Conservation (phyloP, 176 grass and related monocot species). For the Dendrocalamus sinicus region DNA sequence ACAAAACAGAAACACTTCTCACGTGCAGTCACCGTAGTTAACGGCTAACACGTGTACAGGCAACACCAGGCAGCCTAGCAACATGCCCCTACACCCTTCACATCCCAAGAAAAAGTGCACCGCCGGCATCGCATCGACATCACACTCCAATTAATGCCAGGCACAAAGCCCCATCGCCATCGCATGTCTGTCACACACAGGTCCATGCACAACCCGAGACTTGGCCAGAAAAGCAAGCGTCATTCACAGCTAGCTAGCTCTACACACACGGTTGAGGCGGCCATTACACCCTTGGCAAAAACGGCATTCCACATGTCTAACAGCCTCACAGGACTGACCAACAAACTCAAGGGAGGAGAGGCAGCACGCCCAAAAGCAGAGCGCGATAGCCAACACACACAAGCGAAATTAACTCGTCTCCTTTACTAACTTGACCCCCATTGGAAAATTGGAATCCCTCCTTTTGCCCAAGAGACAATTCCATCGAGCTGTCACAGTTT, state of each 20-base stretch:
- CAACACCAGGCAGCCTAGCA: slow-evolving; percentile 5
- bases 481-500: neutral
- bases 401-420: neutral
- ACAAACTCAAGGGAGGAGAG: neutral
- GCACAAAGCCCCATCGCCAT: slow-evolving; percentile 14
- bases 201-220: neutral
- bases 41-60: slow-evolving; percentile 20
- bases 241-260: neutral
- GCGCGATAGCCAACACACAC: neutral
- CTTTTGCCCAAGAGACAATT: neutral
- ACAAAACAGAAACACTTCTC: no score
- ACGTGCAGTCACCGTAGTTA: neutral
- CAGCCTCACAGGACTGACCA: neutral
- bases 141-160: slow-evolving; percentile 11
- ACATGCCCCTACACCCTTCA: neutral
- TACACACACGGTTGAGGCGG: neutral
- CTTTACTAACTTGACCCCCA: neutral
- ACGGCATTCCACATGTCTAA: slow-evolving; percentile 33
- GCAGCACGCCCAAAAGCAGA: slow-evolving; percentile 10
- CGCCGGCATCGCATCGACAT: slow-evolving; percentile 11
- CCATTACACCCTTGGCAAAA: neutral
- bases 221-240: slow-evolving; percentile 21
- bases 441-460: neutral
- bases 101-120: neutral
- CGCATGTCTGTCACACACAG: neutral